Conservation (phyloP, 306 rosid genomes). For the Sophora flavescens region DNA sequence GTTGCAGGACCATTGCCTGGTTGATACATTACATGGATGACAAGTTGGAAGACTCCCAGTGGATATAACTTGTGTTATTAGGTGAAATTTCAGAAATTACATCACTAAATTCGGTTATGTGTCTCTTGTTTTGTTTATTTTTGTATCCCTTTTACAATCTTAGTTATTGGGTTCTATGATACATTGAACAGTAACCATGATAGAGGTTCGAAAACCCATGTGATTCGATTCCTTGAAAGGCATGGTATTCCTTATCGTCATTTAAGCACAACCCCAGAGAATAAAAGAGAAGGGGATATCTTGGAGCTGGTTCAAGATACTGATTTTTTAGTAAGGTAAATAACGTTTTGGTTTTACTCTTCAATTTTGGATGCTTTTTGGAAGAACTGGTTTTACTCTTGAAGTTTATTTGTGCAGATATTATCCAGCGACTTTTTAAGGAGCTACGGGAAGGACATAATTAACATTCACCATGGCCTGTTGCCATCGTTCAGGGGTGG, state of each 20-base stretch:
- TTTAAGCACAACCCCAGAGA: constrained; percentile 52
- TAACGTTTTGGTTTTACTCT: constrained; percentile 17
- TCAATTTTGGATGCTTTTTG: too few species aligned
- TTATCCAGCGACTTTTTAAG: constrained; percentile 67
- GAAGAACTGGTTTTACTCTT: too few species aligned
- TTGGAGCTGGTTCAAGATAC: constrained; percentile 78
- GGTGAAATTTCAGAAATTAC: constrained; percentile 53
- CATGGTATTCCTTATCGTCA: constrained; percentile 69
- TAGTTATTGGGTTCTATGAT: constrained; percentile 27
- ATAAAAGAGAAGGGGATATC: constrained; percentile 73
- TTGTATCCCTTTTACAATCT: not conserved
- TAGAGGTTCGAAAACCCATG: constrained; percentile 73
- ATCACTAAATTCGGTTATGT: constrained; percentile 1
- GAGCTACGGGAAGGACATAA: constrained; percentile 76
- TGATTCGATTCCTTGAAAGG: constrained; percentile 75
- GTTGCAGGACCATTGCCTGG: constrained; percentile 79
- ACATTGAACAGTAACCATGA: constrained; percentile 66
- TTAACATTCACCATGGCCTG: constrained; percentile 87
- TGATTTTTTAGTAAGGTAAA: constrained; percentile 79
- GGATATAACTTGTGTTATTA: constrained; percentile 73
- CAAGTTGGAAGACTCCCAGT: constrained; percentile 80
- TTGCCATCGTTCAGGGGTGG: constrained; percentile 85
- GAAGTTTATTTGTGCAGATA: constrained; percentile 54
- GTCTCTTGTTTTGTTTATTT: not conserved
- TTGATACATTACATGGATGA: constrained; percentile 79